Percentiles rank a stretch among this genome's conserved stretches.
Evolutionary conservation across 2,329 filamentous ascomycete species (phyloP).

Genomic region (Phoma herbarum): DNA sequence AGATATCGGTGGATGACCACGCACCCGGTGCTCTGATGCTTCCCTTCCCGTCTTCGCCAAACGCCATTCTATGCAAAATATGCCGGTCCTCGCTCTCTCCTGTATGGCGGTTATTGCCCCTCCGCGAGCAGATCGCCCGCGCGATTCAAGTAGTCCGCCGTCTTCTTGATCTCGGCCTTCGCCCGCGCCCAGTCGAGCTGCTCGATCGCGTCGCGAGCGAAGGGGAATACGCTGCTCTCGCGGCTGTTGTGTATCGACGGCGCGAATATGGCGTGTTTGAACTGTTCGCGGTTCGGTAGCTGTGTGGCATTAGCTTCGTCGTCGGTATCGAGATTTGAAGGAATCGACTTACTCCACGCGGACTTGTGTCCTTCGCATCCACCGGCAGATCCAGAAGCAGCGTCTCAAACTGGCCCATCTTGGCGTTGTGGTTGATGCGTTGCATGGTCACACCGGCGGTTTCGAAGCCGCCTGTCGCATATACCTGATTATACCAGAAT

Average conservation of each 20-base stretch:
- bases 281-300: slow-evolving; percentile 86
- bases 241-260: slow-evolving; percentile 79
- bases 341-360: slow-evolving; percentile 73
- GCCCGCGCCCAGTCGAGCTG: slow-evolving; percentile 74
- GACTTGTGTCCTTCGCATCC: slow-evolving; percentile 53
- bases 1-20: too few species aligned
- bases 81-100: too few species aligned
- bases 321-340: too few species aligned
- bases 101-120: too few species aligned
- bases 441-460: slow-evolving; percentile 71
- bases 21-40: background rate
- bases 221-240: slow-evolving; percentile 74
- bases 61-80: slow-evolving; percentile 2
- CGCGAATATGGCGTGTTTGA: slow-evolving; percentile 90
- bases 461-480: slow-evolving; percentile 79
- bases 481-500: slow-evolving; percentile 77
- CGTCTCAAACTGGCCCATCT: slow-evolving; percentile 83
- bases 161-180: slow-evolving; percentile 73
- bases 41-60: background rate
- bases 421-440: slow-evolving; percentile 79
- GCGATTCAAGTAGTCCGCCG: slow-evolving; percentile 70
- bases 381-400: slow-evolving; percentile 78
- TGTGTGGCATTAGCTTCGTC: too few species aligned
- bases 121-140: slow-evolving; percentile 62
- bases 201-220: slow-evolving; percentile 82